Evolutionary conservation across 805 yeast genomes (phyloP).

Genomic region (Saturnispora ahearnii): DNA sequence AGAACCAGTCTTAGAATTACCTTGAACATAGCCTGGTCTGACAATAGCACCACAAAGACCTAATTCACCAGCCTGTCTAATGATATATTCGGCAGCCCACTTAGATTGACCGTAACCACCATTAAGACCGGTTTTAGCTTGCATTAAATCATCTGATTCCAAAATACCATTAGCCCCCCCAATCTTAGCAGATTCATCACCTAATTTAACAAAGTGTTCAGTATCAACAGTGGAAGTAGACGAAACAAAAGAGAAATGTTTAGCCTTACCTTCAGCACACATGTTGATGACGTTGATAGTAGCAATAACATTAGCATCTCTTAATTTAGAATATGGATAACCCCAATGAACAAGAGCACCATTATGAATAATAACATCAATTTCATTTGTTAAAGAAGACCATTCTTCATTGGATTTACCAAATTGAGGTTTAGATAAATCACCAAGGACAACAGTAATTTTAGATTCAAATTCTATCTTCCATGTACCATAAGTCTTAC

Average conservation of each 20-base stretch:
- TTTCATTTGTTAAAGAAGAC: slow-evolving; percentile 42
- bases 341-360: slow-evolving; percentile 99
- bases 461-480: slow-evolving; percentile 45
- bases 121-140: slow-evolving; percentile 74
- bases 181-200: slow-evolving; percentile 55
- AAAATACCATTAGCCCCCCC: slow-evolving; percentile 43
- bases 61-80: slow-evolving; percentile 76
- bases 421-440: slow-evolving; percentile 61
- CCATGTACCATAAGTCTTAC: slow-evolving; percentile 79
- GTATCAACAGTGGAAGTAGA: slow-evolving; percentile 92
- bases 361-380: slow-evolving; percentile 86
- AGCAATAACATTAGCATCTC: slow-evolving; percentile 89
- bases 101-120: slow-evolving; percentile 96
- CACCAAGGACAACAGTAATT: slow-evolving; percentile 74
- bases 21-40: slow-evolving; percentile 95
- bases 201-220: slow-evolving; percentile 65
- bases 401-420: slow-evolving; percentile 57
- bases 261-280: slow-evolving; percentile 73
- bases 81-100: slow-evolving; percentile 92
- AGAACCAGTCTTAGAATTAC: slow-evolving; percentile 75
- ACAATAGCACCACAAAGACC: slow-evolving; percentile 86
- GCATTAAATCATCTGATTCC: slow-evolving; percentile 76
- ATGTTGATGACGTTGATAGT: slow-evolving; percentile 76
- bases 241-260: slow-evolving; percentile 82
- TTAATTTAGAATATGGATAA: slow-evolving; percentile 79